phyloP scores from a whole-genome alignment of 306 rosid species.

The Phaseolus lunatus region DNA sequence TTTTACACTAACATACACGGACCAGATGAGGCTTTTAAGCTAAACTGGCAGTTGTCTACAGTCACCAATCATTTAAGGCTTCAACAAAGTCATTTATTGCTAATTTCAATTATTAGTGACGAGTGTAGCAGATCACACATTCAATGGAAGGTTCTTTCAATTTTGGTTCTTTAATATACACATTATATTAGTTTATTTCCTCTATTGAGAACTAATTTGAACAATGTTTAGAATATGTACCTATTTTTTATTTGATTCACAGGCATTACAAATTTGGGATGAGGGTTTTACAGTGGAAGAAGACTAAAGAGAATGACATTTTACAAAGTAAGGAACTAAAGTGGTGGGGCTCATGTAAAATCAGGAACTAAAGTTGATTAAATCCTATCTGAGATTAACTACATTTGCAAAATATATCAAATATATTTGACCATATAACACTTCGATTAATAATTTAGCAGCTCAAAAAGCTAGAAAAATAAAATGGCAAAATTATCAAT shows the following conservation, averaged over 20 bases:
- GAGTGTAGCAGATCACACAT: neutral
- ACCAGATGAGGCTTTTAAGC: neutral
- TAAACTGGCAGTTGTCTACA: neutral
- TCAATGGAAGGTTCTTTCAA: neutral
- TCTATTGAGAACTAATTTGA: neutral
- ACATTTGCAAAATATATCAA: neutral
- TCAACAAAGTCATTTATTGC: neutral
- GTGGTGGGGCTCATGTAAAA: neutral
- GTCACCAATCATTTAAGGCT: neutral
- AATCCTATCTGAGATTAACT: neutral
- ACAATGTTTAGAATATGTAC: neutral
- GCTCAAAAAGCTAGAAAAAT: neutral
- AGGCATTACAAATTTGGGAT: neutral
- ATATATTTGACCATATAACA: neutral
- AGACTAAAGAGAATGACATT: neutral
- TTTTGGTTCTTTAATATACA: neutral
- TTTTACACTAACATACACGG: too few relatives aligned
- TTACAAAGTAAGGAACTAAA: neutral
- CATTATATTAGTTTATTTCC: neutral
- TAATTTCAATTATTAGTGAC: neutral
- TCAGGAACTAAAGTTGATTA: neutral
- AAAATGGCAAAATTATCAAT: neutral
- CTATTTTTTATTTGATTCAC: neutral
- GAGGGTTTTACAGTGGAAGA: neutral
- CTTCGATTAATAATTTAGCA: neutral